Conservation (phyloP, 805 yeast species). For the Clavispora vitiphila region DNA sequence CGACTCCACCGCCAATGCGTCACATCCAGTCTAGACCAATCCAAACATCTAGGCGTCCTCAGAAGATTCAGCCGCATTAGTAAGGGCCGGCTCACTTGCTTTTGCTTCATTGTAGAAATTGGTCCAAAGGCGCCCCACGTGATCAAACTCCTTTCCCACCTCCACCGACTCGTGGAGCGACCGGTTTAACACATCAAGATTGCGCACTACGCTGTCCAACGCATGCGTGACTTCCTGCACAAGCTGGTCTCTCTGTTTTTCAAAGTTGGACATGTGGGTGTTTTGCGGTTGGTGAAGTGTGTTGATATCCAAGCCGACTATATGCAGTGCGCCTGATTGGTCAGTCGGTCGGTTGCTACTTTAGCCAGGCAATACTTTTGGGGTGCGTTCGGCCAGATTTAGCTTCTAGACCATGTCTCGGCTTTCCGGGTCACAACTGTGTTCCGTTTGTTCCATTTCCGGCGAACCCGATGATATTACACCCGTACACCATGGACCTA, state of each 20-base stretch:
- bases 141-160: slow-evolving; percentile 72
- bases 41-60: background rate
- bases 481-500: too few relatives aligned
- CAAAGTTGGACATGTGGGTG: slow-evolving; percentile 35
- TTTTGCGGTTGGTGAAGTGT: background rate
- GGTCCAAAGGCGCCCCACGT: slow-evolving; percentile 66
- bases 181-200: slow-evolving; percentile 60
- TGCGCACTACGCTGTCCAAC: slow-evolving; percentile 61
- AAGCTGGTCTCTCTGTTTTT: slow-evolving; percentile 53
- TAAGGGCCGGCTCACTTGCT: background rate
- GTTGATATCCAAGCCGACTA: background rate
- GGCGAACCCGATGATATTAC: too few relatives aligned
- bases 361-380: too few relatives aligned
- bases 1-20: too few relatives aligned
- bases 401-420: too few relatives aligned
- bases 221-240: slow-evolving; percentile 52
- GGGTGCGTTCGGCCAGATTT: too few relatives aligned
- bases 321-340: too few relatives aligned
- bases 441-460: too few relatives aligned
- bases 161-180: slow-evolving; percentile 63
- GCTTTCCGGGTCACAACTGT: too few relatives aligned
- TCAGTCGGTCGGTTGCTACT: too few relatives aligned
- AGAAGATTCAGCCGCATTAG: background rate
- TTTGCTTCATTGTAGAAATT: slow-evolving; percentile 42
- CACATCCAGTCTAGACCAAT: too few relatives aligned